Base-by-base conservation (phyloP, 1,139 yeast genomes). In the Magnusiomyces sp. region DNA sequence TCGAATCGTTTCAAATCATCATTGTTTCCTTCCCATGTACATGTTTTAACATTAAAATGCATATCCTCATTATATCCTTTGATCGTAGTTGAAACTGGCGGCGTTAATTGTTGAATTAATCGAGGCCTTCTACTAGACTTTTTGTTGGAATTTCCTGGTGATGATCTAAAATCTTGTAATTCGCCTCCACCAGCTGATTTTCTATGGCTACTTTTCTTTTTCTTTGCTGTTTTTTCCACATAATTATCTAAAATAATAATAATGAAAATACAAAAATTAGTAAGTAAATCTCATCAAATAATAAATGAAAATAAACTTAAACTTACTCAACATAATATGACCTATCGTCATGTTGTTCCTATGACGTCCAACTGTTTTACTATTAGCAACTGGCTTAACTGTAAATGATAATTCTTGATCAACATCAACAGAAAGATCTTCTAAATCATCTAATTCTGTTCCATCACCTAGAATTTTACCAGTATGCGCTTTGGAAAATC, bases 11-110 rank as follows among this genome's bases (percentile, higher is more conserved):
- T 63, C 48, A 79, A 65, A 41, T 80, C 86, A 19, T 70, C 70
- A 45, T 81, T 84, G 58, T 82, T 82, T 2, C 89, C 89, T 60
- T 81, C 88, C 89, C 89, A 82, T 40, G 67, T 65, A 51, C 71
- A 72, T 36, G 73, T 70, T 14, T 61, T 62, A 3, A 80, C 73
- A 57, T 82, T 80, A 57, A 72, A 81, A 47, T 68, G 72, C 89
- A 81, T 82, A 43, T 62, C 64, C 9, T 66, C 66, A 23, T 23
- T 23, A 37, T 58, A 58, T 13, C 65, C 68, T 47, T 53, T 54
- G 27, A 61, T 58, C n/a, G 55, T 53, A 16, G 54, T 53, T 9
- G 54, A 48, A 10, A 56, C 58, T 1, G 69, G 63, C 10, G 58
- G 56, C 11, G 66, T 69, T 43, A 70, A 53, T 38, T 67, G 68